Evolutionary conservation across 2,329 filamentous ascomycete genomes (phyloP).

Genomic region (Exophiala dermatitidis): DNA sequence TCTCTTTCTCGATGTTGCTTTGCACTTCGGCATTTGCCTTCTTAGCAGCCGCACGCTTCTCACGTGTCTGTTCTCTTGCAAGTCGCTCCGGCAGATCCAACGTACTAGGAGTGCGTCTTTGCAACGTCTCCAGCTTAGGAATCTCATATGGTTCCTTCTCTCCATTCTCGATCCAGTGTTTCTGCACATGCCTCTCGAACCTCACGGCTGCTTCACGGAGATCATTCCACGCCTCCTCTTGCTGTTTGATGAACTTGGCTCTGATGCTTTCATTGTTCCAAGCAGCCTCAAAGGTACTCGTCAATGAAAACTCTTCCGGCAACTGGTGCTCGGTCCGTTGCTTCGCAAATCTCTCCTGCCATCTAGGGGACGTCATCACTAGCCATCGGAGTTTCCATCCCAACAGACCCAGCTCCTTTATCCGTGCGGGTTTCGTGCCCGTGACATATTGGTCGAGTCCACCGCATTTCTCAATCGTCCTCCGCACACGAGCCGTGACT

Average conservation of each 20-base stretch:
- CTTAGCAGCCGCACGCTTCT: not conserved
- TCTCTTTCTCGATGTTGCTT: not conserved
- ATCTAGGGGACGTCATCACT: conserved; percentile 68
- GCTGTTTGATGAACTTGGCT: conserved; percentile 33
- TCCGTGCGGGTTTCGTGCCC: conserved; percentile 65
- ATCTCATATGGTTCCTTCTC: conserved; percentile 15
- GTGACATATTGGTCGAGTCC: conserved; percentile 88
- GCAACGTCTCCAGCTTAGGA: conserved; percentile 15
- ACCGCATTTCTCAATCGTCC: conserved; percentile 70
- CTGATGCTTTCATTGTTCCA: conserved; percentile 41
- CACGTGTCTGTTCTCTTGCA: not conserved
- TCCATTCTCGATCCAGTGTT: conserved; percentile 19
- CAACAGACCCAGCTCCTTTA: conserved; percentile 79
- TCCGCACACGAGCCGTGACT: conserved; percentile 40
- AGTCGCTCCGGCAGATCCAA: conserved; percentile 12
- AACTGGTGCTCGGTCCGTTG: conserved; percentile 63
- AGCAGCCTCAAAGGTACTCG: conserved; percentile 34
- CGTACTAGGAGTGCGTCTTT: conserved; percentile 3
- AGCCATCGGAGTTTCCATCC: conserved; percentile 89
- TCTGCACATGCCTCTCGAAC: conserved; percentile 27
- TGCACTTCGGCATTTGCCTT: not conserved
- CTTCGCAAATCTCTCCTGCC: conserved; percentile 58
- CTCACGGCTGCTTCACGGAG: conserved; percentile 25
- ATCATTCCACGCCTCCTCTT: conserved; percentile 31
- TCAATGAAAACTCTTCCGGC: conserved; percentile 39